A percentile compares a stretch with the other conserved stretches of the same genome.
Evolutionary conservation across 805 yeast genomes (phyloP).

Genomic region (Barnettozyma siamensis): DNA sequence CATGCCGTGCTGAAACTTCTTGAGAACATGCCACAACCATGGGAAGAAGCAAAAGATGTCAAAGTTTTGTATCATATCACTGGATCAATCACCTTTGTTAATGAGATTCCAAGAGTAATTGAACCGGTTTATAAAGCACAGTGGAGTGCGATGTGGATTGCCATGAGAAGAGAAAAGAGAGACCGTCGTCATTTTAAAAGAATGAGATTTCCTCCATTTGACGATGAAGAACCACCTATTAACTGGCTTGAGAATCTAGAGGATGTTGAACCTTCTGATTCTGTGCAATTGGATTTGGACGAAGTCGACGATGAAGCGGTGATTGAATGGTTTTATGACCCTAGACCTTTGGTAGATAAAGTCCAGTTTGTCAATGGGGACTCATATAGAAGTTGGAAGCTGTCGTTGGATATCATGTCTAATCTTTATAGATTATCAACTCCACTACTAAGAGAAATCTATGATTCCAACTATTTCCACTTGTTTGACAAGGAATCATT

Average conservation of each 20-base stretch:
- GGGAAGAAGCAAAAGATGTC: constrained; percentile 88
- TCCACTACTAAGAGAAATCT: constrained; percentile 60
- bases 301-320: constrained; percentile 55
- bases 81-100: constrained; percentile 94
- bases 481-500: constrained; percentile 76
- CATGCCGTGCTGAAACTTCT: constrained; percentile 85
- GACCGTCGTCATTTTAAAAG: constrained; percentile 87
- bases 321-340: constrained; percentile 76
- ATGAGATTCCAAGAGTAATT: constrained; percentile 86
- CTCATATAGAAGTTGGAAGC: constrained; percentile 67
- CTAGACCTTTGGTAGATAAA: constrained; percentile 63
- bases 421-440: constrained; percentile 59
- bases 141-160: constrained; percentile 91
- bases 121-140: constrained; percentile 90
- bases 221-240: constrained; percentile 94
- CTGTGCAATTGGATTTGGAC: constrained; percentile 63
- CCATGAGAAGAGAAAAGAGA: constrained; percentile 91
- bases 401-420: constrained; percentile 57
- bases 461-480: constrained; percentile 49
- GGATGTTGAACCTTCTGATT: constrained; percentile 64
- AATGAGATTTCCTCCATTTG: constrained; percentile 92
- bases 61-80: constrained; percentile 82
- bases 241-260: constrained; percentile 78
- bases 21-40: constrained; percentile 98
- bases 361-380: constrained; percentile 59